These are phyloP conservation scores for Luffa acutangula DNA, from an alignment of 306 rosid genomes.

Conservation along the genomic window DNA sequence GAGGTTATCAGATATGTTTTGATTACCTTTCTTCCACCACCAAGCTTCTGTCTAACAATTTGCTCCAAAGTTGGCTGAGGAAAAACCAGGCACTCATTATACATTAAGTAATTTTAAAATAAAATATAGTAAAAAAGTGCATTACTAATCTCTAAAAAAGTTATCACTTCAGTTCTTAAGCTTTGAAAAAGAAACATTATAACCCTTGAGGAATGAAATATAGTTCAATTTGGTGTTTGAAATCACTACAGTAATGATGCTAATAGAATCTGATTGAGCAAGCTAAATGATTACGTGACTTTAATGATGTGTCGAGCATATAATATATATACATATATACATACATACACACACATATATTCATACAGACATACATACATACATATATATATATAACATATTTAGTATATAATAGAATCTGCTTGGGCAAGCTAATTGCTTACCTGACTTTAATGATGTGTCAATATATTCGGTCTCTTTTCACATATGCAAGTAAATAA, in stretches of 20 bases:
- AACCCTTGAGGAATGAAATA: not conserved
- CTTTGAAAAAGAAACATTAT: not conserved
- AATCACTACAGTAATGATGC: not conserved
- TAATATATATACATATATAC: not conserved
- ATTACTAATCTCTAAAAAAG: not conserved
- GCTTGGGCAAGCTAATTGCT: too few relatives aligned
- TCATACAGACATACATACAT: too few relatives aligned
- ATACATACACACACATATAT: too few relatives aligned
- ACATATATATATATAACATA: too few relatives aligned
- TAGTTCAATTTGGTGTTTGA: not conserved
- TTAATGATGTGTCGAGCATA: not conserved
- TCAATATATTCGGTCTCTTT: not conserved
- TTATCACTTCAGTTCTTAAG: not conserved
- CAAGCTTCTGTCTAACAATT: constrained; percentile 81
- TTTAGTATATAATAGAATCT: too few relatives aligned
- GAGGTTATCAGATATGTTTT: not conserved
- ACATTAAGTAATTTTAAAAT: constrained; percentile 10
- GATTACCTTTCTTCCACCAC: constrained; percentile 93
- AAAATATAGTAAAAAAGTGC: not conserved
- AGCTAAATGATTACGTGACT: not conserved
- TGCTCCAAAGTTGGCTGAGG: constrained; percentile 81
- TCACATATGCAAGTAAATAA: not conserved
- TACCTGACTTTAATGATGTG: too few relatives aligned
- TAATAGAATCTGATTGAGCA: not conserved
- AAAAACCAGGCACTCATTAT: constrained; percentile 10